Percentiles rank a stretch among this genome's conserved stretches.
These are phyloP conservation scores for Wallacemonas sp. DNA, from an alignment of 208 protist species.

Conservation along the genomic window DNA sequence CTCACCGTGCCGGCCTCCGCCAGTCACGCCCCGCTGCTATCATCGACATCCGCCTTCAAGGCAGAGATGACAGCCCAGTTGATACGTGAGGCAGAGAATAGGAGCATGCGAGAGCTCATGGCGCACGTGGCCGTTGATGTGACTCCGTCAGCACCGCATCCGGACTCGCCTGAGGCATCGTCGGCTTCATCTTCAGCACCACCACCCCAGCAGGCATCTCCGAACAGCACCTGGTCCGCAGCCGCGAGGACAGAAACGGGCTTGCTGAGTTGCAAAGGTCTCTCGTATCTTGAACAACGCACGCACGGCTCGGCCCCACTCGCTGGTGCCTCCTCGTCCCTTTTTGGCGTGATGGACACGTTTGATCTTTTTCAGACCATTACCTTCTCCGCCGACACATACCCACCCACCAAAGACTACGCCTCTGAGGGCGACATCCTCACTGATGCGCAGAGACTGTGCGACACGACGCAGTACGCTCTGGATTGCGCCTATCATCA, in stretches of 20 bases:
- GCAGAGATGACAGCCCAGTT: neutral
- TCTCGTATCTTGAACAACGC: neutral
- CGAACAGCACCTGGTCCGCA: neutral
- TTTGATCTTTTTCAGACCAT: neutral
- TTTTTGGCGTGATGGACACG: neutral
- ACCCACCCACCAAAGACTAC: constrained; percentile 2
- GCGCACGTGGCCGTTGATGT: neutral
- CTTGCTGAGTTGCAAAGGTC: constrained; percentile 2
- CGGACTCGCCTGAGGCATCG: neutral
- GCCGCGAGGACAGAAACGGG: neutral
- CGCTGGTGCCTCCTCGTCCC: neutral
- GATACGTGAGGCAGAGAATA: neutral
- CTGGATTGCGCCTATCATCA: constrained; percentile 12
- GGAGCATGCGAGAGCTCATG: neutral
- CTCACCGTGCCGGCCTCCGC: neutral
- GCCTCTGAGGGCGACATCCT: neutral
- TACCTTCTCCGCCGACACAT: constrained; percentile 5
- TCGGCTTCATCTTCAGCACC: neutral
- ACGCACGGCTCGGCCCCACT: neutral
- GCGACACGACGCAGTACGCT: constrained; percentile 6
- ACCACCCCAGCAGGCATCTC: neutral
- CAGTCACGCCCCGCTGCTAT: neutral
- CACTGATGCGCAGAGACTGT: neutral
- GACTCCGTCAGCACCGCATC: no score
- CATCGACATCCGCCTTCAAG: neutral